phyloP scores from a whole-genome alignment of 805 yeast species.

The Candida khao-thaluensis region DNA sequence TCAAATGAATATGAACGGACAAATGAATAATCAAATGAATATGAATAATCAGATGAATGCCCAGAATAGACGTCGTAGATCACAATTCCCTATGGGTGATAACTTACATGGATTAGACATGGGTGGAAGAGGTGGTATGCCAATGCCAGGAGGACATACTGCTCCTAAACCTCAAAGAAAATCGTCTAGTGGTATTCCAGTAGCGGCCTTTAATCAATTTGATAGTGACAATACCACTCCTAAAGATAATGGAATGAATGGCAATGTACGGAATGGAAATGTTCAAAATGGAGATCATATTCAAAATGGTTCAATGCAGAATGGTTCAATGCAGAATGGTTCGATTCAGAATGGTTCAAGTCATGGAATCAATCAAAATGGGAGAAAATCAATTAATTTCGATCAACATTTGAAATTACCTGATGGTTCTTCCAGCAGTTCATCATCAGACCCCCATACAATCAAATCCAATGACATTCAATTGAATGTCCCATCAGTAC shows the following conservation, averaged over 20 bases:
- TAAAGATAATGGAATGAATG: background rate
- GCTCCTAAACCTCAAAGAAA: constrained; percentile 14
- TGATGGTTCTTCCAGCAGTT: constrained; percentile 11
- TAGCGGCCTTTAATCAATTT: constrained; percentile 11
- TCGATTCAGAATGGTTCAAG: too few relatives aligned
- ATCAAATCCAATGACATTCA: constrained; percentile 18
- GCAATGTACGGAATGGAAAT: background rate
- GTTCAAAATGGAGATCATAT: background rate
- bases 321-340: too few relatives aligned
- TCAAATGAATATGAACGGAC: constrained; percentile 6
- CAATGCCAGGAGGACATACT: constrained; percentile 30
- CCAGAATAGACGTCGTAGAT: constrained; percentile 35
- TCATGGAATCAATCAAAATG: constrained; percentile 9
- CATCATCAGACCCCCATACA: constrained; percentile 25
- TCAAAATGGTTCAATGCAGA: too few relatives aligned
- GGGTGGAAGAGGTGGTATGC: constrained; percentile 51
- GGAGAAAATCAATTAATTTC: constrained; percentile 15
- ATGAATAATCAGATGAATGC: background rate
- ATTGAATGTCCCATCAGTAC: constrained; percentile 14
- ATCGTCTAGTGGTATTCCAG: constrained; percentile 17
- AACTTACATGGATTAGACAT: constrained; percentile 32
- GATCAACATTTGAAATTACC: constrained; percentile 23
- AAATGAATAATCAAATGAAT: constrained; percentile 1
- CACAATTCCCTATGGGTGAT: constrained; percentile 31
- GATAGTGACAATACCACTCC: constrained; percentile 1